Base-by-base conservation (phyloP, 2,329 filamentous ascomycete species). In the Claviceps spartinae region DNA sequence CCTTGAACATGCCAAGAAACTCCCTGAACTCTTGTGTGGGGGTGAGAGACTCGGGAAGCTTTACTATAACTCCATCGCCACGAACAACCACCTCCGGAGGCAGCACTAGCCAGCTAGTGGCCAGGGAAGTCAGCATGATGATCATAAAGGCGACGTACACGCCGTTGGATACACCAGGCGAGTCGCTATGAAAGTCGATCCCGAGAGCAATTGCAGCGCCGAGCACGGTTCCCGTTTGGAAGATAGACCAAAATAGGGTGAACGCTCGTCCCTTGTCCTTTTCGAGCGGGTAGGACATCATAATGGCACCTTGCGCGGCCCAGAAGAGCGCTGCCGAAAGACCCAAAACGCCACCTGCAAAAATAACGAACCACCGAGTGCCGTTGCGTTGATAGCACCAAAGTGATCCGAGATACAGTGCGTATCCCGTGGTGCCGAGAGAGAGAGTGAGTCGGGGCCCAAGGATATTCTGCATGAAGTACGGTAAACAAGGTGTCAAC, bases 231-330 rank as follows among this genome's bases (percentile, higher is more conserved):
- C 89, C 89, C 53, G 89, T 68, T 68, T 95, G 95, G 77, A 95
- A 96, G 62, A 96, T 93, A 65, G 89, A 82, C 89, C 90, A 96
- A 70, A 95, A 95, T 71, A 82, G 82, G 55, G 86, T 86, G 66
- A 95, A 94, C 66, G 88, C 95, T 54, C 83, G 82, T 44, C 89
- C 89, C 74, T 95, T 95, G 57, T 81, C 78, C 36, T 79, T 68
- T 69, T 95, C 89, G 16, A 78, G 74, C 1, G 89, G 89, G 66
- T 95, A 95, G 42, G 85, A 82, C 81, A 95, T 91, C 83, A 90
- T 90, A 62, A 90, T 86, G 53, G 85, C 82, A 54, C 86, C 86
- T 69, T 91, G 86, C 1, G 84, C 86, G 38, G 83, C 83, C 86
- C 86, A 91, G 38, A 91, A 73, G 44, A 91, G 74, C 63, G 84